phyloP scores from a whole-genome alignment of 495 filamentous ascomycete species.

The Haplographium delicatum region DNA sequence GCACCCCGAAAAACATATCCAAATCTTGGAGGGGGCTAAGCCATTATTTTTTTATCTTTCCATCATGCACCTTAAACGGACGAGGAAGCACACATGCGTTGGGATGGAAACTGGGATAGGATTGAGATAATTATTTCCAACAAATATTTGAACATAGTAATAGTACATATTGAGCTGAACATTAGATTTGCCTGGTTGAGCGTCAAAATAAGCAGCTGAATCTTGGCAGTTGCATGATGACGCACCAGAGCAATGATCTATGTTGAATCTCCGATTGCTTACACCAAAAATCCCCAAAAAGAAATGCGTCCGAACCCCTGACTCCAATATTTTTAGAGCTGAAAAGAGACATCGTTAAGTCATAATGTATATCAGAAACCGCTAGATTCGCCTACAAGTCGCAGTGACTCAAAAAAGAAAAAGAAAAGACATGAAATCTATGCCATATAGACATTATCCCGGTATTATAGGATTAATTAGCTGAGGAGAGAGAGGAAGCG shows the following conservation, averaged over 20 bases:
- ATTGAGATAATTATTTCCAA: no score
- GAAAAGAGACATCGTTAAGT: not conserved
- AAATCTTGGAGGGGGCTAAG: no score
- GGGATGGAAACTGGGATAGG: no score
- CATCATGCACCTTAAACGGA: no score
- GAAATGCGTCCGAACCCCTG: not conserved
- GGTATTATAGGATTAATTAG: no score
- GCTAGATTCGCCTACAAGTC: not conserved
- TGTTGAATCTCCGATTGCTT: constrained; percentile 1
- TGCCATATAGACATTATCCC: not conserved
- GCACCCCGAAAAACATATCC: no score
- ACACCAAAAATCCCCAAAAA: not conserved
- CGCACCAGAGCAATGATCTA: not conserved
- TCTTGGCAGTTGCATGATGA: not conserved
- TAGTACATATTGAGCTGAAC: constrained; percentile 1
- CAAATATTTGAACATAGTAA: no score
- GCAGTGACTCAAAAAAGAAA: not conserved
- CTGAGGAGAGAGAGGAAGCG: not conserved
- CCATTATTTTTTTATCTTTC: no score
- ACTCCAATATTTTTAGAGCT: not conserved
- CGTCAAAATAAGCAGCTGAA: not conserved
- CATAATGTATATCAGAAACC: not conserved
- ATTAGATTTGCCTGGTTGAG: not conserved
- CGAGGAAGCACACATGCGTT: no score
- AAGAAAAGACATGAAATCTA: not conserved